Evolutionary conservation across 345 rosid species (phyloP).

Genomic region (Erodium maritimum): DNA sequence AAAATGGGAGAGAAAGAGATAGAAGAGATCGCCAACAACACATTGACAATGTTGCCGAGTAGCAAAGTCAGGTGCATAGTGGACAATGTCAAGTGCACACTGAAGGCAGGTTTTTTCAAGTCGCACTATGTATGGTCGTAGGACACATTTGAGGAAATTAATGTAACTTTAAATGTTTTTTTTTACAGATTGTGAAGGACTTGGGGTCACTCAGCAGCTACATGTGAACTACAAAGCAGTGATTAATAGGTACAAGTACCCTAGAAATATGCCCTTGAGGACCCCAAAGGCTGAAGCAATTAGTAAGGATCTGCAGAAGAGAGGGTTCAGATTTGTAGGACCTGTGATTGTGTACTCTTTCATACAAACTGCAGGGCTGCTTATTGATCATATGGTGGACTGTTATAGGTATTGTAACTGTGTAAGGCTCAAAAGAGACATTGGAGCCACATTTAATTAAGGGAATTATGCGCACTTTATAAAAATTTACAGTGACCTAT

Average conservation of each 20-base stretch:
- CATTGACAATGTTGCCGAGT: constrained; percentile 64
- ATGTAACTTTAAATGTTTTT: background rate
- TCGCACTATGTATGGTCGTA: too few species aligned
- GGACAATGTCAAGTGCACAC: constrained; percentile 80
- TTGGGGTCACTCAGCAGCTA: constrained; percentile 79
- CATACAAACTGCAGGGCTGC: constrained; percentile 90
- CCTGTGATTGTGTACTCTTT: constrained; percentile 90
- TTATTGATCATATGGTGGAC: constrained; percentile 80
- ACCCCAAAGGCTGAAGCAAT: constrained; percentile 78
- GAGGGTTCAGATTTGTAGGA: constrained; percentile 82
- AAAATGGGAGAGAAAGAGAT: constrained; percentile 81
- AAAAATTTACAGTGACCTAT: too few species aligned
- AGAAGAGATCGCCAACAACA: constrained; percentile 53
- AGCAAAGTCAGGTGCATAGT: constrained; percentile 76
- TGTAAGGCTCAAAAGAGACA: constrained; percentile 71
- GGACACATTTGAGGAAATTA: too few species aligned
- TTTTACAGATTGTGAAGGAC: constrained; percentile 48
- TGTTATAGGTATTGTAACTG: constrained; percentile 74
- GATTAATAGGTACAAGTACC: constrained; percentile 52
- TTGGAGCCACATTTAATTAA: constrained; percentile 61
- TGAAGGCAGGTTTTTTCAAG: constrained; percentile 56
- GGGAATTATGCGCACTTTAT: too few species aligned
- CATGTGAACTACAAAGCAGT: constrained; percentile 68
- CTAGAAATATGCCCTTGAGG: constrained; percentile 75
- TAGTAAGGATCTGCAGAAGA: constrained; percentile 67